Evolutionary conservation across 139 green algal species (phyloP).

Genomic region (Parachlorella kessleri): DNA sequence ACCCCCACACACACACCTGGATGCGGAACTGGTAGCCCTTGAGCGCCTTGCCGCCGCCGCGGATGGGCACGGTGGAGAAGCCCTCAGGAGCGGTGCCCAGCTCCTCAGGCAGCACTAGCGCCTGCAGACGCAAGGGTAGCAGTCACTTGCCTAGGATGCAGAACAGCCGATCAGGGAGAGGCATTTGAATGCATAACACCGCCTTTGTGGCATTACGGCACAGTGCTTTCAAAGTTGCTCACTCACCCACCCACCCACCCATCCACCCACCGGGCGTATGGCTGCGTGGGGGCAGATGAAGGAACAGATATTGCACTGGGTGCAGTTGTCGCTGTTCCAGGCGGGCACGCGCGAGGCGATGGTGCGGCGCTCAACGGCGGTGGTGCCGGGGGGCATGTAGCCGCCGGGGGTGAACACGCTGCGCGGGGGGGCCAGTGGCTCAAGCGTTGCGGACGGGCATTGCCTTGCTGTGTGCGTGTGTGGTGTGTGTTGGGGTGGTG

Average conservation of each 20-base stretch:
- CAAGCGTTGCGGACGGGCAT: too few relatives aligned
- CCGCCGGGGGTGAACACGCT: slow-evolving; percentile 43
- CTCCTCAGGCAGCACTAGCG: slow-evolving; percentile 42
- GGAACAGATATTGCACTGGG: slow-evolving; percentile 69
- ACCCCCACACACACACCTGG: too few relatives aligned
- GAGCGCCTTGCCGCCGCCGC: slow-evolving; percentile 34
- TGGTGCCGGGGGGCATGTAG: slow-evolving; percentile 54
- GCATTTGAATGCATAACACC: too few relatives aligned
- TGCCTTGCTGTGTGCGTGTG: too few relatives aligned
- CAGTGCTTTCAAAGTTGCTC: too few relatives aligned
- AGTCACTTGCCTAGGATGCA: too few relatives aligned
- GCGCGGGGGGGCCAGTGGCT: too few relatives aligned
- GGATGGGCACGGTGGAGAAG: slow-evolving; percentile 44
- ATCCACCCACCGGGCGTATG: slow-evolving; percentile 47
- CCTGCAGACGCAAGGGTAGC: too few relatives aligned
- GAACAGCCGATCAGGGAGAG: too few relatives aligned
- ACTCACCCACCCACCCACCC: too few relatives aligned
- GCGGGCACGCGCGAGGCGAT: slow-evolving; percentile 50
- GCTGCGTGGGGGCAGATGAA: slow-evolving; percentile 70
- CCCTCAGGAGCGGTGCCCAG: slow-evolving; percentile 32
- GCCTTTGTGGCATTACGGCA: too few relatives aligned
- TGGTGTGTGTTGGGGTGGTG: too few relatives aligned
- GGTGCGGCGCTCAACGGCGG: slow-evolving; percentile 50
- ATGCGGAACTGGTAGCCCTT: slow-evolving; percentile 54
- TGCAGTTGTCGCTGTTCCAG: slow-evolving; percentile 57